Base-by-base conservation (phyloP, 1,284 basidiomycete genomes). In the Tetrapyrgos nigripes region DNA sequence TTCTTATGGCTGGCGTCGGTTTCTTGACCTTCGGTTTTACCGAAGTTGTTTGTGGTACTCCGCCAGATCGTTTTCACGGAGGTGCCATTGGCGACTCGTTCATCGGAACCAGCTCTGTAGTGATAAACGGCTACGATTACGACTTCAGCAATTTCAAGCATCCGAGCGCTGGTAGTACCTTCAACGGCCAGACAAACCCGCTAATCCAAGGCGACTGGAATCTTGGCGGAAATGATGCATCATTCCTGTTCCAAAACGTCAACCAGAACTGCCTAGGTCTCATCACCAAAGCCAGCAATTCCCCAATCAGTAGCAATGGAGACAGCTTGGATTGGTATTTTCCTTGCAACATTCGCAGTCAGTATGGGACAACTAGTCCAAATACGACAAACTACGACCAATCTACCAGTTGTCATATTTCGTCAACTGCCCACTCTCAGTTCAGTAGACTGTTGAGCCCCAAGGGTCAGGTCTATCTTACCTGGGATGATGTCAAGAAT, bases 11-110 rank as follows among this genome's bases (percentile, higher is more conserved):
- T 23, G 85, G 82, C 49, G 97, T 99, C 71, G 97, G 96, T 75
- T 99, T 96, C 85, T 83, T 99, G 72, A 99, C 97, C 2, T 99
- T 99, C 77, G 97, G 97, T n/a, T 99, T 99, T 81, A 98, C 96
- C 3, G 87, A 96, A 70, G 80, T 89, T 53, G 96, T 99, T 33
- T 99, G 97, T 74, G 94, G 95, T 37, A 90, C 81, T 45, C 92
- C 93, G 21, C 83, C 90, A 28, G 87, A 90, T 55, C 88, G 94
- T 17, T 96, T 86, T 79, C 87, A 90, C 64, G 85, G 90, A 49
- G 95, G 94, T 44, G 79, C 82, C 21, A 89, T 96, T 61, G 87
- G 89, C 60, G 86, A 84, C 46, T 53, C 60, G 21, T 77, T 78
- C 50, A 91, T 97, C 64, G 87, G 88, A 58, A 89, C 84, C 40